Evolutionary conservation across 768 basidiomycete species (phyloP).

Genomic region (Boletus tomentosulus): DNA sequence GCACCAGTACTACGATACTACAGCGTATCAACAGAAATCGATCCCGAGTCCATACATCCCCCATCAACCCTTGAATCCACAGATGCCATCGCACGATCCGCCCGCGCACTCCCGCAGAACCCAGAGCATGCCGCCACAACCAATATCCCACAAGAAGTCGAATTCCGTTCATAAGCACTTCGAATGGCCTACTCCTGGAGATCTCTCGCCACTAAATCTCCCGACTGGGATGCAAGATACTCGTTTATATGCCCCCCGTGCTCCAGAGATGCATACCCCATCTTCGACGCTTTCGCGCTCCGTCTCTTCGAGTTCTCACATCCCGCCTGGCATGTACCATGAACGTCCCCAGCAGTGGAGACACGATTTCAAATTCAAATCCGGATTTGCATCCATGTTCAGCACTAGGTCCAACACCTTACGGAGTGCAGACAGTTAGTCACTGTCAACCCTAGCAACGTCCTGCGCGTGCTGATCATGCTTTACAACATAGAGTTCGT

Average conservation of each 20-base stretch:
- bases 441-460: not conserved
- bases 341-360: conserved; percentile 30
- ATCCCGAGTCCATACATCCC: conserved; percentile 31
- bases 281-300: conserved; percentile 23
- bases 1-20: not conserved
- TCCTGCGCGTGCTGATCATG: not conserved
- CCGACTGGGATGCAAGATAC: conserved; percentile 17
- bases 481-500: conserved; percentile 10
- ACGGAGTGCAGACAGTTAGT: conserved; percentile 19
- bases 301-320: conserved; percentile 8
- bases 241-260: conserved; percentile 11
- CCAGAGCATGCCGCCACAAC: conserved; percentile 2
- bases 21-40: conserved; percentile 14
- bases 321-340: conserved; percentile 9
- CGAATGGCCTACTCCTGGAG: conserved; percentile 16
- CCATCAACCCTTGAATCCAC: conserved; percentile 12
- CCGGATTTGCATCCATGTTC: conserved; percentile 28
- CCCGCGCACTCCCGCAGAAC: conserved; percentile 2
- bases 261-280: conserved; percentile 22
- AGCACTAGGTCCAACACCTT: conserved; percentile 16
- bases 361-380: conserved; percentile 31
- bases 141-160: conserved; percentile 1
- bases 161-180: conserved; percentile 2
- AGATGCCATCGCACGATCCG: conserved; percentile 12
- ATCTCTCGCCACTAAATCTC: conserved; percentile 20